phyloP scores from a whole-genome alignment of 257 asterid genomes.

The Solanum pennellii region DNA sequence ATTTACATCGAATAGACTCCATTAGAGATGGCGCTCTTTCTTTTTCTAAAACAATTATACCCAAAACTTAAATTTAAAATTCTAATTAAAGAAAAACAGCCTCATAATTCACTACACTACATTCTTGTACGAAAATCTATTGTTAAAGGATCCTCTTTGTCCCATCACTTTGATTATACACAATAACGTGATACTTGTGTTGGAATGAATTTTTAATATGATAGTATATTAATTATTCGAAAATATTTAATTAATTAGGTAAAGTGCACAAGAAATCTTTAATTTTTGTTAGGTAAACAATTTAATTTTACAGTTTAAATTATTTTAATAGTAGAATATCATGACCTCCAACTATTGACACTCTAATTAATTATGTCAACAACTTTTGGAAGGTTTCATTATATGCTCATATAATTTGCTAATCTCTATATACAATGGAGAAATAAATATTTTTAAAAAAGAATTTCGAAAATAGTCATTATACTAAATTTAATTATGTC shows the following conservation, averaged over 20 bases:
- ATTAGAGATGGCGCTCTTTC: no score
- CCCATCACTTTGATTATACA: neutral
- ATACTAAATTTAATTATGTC: no score
- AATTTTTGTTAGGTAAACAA: neutral
- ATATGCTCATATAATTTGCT: neutral
- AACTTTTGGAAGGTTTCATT: neutral
- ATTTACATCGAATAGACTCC: rapidly evolving
- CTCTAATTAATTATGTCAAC: neutral
- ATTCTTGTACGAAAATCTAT: neutral
- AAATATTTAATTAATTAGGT: neutral
- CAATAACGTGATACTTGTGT: neutral
- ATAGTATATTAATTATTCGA: neutral
- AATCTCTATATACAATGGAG: no score
- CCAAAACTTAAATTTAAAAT: no score
- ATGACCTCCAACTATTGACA: neutral
- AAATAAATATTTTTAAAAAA: no score
- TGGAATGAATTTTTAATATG: neutral
- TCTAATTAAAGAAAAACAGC: no score
- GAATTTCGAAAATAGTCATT: no score
- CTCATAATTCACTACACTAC: no score
- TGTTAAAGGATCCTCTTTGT: neutral
- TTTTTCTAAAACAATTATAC: no score
- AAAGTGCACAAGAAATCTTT: neutral
- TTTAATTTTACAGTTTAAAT: neutral
- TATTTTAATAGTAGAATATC: neutral